Percentiles rank a stretch among this genome's conserved stretches.
phyloP scores from a whole-genome alignment of 129 eudicot species.

The Deinandra increscens region DNA sequence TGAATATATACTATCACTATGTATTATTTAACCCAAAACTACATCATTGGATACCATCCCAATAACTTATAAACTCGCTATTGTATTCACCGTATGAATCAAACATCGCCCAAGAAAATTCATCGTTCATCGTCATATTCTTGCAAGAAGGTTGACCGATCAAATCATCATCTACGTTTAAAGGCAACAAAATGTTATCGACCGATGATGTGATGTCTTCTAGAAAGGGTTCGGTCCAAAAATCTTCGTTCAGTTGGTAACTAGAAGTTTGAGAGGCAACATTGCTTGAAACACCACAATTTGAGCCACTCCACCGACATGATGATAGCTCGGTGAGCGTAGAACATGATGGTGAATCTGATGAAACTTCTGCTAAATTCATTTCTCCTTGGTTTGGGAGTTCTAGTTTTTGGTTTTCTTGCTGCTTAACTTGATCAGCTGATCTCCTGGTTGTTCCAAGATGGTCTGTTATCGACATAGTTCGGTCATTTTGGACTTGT shows the following conservation, averaged over 20 bases:
- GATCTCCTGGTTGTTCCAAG: neutral
- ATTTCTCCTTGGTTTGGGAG: too few species aligned
- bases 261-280: neutral
- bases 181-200: neutral
- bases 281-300: neutral
- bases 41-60: neutral
- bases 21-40: neutral
- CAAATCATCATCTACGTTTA: neutral
- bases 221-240: slow-evolving; percentile 26
- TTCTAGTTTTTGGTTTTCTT: too few species aligned
- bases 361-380: neutral
- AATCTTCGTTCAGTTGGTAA: too few species aligned
- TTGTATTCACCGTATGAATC: slow-evolving; percentile 16
- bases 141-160: neutral
- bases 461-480: neutral
- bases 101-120: slow-evolving; percentile 20
- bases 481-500: neutral
- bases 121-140: slow-evolving; percentile 9
- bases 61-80: neutral
- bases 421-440: too few species aligned
- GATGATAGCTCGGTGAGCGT: neutral
- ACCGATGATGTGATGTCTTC: slow-evolving; percentile 16
- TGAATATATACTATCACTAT: too few species aligned
- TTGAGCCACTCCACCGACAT: slow-evolving; percentile 11
- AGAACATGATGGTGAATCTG: slow-evolving; percentile 12